These are phyloP conservation scores for Scedosporium dehoogii DNA, from an alignment of 2,329 filamentous ascomycete genomes.

Conservation along the genomic window DNA sequence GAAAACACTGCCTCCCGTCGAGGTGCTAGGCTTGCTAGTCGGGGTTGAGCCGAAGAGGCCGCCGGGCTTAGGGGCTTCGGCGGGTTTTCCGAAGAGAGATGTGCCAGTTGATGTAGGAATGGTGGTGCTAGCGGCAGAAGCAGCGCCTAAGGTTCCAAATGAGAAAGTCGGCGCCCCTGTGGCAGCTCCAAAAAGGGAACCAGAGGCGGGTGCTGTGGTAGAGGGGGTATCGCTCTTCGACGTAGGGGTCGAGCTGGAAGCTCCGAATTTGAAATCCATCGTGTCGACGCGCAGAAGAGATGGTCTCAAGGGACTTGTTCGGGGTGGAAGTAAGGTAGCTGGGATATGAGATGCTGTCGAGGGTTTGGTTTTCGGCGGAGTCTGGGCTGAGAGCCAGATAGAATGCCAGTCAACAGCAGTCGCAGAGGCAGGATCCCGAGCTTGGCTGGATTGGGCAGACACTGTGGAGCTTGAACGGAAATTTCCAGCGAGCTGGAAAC, in stretches of 20 bases:
- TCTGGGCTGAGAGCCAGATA: background rate
- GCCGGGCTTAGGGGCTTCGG: constrained; percentile 10
- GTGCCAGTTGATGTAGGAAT: constrained; percentile 36
- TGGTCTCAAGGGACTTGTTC: background rate
- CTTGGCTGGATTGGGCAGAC: background rate
- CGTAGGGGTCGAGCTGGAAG: constrained; percentile 16
- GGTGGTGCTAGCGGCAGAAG: constrained; percentile 36
- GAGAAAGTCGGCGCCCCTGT: constrained; percentile 23
- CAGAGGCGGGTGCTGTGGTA: constrained; percentile 26
- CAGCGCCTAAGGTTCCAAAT: constrained; percentile 24
- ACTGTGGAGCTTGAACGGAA: background rate
- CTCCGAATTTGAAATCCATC: constrained; percentile 32
- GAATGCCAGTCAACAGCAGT: background rate
- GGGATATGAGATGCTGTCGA: background rate
- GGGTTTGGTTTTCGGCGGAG: background rate
- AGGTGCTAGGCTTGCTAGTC: constrained; percentile 13
- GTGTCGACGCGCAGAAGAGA: background rate
- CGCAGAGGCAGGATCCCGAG: background rate
- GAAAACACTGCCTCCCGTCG: constrained; percentile 9
- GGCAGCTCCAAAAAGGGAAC: constrained; percentile 29
- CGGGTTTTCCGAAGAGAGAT: constrained; percentile 13
- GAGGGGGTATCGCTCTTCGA: constrained; percentile 13
- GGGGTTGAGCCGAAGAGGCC: constrained; percentile 18
- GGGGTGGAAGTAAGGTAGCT: background rate
- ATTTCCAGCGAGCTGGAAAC: constrained; percentile 1